Evolutionary conservation across 495 filamentous ascomycete genomes (phyloP).

Genomic region (Neurospora sp.): DNA sequence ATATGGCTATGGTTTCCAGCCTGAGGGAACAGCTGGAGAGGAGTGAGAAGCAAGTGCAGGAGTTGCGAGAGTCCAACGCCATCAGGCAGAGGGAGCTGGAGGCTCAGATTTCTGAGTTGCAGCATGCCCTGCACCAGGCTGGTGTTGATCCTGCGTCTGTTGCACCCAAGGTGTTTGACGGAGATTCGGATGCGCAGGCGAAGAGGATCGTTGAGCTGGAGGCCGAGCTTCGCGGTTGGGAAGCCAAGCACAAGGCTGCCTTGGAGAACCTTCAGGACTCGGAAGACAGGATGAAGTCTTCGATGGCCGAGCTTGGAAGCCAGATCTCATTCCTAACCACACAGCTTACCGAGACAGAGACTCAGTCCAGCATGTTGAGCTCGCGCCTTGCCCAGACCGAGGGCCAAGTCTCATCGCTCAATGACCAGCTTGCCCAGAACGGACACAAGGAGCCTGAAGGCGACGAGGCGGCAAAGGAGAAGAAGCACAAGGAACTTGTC

Average conservation of each 20-base stretch:
- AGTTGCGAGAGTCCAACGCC: conserved; percentile 62
- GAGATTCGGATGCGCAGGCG: conserved; percentile 36
- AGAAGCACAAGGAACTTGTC: conserved; percentile 55
- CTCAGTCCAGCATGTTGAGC: conserved; percentile 13
- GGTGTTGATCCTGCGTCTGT: conserved; percentile 4
- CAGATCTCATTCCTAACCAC: conserved; percentile 32
- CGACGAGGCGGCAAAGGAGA: conserved; percentile 22
- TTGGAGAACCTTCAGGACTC: conserved; percentile 63
- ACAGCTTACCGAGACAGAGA: conserved; percentile 25
- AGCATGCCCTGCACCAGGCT: conserved; percentile 41
- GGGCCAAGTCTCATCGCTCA: not conserved
- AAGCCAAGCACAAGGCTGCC: conserved; percentile 60
- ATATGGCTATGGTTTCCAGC: conserved; percentile 82
- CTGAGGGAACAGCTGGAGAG: conserved; percentile 81
- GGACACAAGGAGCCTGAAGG: conserved; percentile 20
- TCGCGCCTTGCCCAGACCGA: conserved; percentile 6
- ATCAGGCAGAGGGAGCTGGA: conserved; percentile 63
- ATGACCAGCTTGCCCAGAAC: conserved; percentile 4
- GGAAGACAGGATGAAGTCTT: conserved; percentile 61
- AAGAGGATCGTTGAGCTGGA: conserved; percentile 64
- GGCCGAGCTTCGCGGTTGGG: conserved; percentile 63
- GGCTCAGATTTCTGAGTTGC: conserved; percentile 57
- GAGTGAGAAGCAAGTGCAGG: conserved; percentile 68
- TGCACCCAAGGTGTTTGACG: conserved; percentile 13
- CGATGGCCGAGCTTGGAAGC: conserved; percentile 60